A percentile compares a stretch with the other conserved stretches of the same genome.
phyloP scores from a whole-genome alignment of 495 filamentous ascomycete genomes.

The Rostrohypoxylon terebratum region DNA sequence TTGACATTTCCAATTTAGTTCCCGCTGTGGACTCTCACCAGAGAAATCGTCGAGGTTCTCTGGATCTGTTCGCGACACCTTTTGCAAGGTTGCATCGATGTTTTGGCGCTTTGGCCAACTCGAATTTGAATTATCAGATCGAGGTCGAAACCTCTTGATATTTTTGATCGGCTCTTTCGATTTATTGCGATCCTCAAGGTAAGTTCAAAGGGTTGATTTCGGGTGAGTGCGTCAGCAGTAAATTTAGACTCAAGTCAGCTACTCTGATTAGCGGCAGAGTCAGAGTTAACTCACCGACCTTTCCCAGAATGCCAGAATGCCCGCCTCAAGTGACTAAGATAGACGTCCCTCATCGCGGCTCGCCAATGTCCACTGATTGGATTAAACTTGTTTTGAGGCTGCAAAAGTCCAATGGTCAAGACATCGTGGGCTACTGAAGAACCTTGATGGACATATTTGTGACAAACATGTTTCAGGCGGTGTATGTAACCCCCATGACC shows the following conservation, averaged over 20 bases:
- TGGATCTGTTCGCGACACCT: too few species aligned
- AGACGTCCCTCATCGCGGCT: background rate
- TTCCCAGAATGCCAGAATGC: background rate
- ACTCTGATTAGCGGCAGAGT: background rate
- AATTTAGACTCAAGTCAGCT: background rate
- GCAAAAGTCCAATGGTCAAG: background rate
- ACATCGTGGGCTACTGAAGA: slow-evolving; percentile 17
- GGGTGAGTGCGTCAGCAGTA: background rate
- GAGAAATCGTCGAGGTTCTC: slow-evolving; percentile 1
- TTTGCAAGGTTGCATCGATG: slow-evolving; percentile 3
- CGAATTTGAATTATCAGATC: background rate
- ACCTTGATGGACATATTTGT: slow-evolving; percentile 35
- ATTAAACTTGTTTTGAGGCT: slow-evolving; percentile 10
- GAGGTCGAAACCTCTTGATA: background rate
- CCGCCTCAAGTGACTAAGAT: slow-evolving; percentile 9
- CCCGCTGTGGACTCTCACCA: slow-evolving; percentile 29
- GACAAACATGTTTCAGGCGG: slow-evolving; percentile 25
- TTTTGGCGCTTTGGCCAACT: background rate
- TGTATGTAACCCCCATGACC: slow-evolving; percentile 22
- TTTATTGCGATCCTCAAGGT: background rate
- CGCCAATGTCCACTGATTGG: slow-evolving; percentile 4
- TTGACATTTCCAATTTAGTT: slow-evolving; percentile 34
- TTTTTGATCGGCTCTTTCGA: background rate
- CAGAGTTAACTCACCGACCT: slow-evolving; percentile 10
- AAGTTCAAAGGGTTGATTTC: background rate